Evolutionary conservation across 495 filamentous ascomycete genomes (phyloP), one percentile per base, ranked within the genome.

Genomic region (Penicillium dipodomyicola): DNA sequence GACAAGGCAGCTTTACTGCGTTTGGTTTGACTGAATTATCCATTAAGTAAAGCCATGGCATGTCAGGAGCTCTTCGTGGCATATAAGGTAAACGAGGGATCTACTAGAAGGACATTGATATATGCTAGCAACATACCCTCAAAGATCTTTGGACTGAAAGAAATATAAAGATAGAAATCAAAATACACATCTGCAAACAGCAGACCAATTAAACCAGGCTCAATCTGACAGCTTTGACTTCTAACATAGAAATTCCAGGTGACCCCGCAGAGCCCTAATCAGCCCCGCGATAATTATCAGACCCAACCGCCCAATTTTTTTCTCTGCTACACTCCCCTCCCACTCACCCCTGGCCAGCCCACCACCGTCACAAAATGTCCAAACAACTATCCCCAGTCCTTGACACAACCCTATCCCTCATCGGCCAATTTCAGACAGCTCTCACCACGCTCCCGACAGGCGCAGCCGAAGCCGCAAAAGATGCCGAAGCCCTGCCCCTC

Each of bases 401-500:
- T 10, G 52, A 51, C 42, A 73, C 76, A 5, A 68, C 70, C 14
- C 50, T 72, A 32, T 42, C 68, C 43, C 69, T 74, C 58, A 32
- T 72, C 44, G 53, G 65, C 4, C 73, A 74, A 65, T 74, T 77
- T 71, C 71, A 75, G 60, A 50, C 53, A 22, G 59, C 75, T n/a
- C 64, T 77, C 43, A 46, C 69, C 17, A 41, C 68, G 12, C 57
- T 67, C 23, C 29, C 64, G 49, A 52, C 63, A 57, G 35, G 44
- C 42, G 49, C 52, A 55, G 27, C 49, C 43, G 53, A 48, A 33
- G 33, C 64, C 61, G 46, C 54, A 14, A 77, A 77, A 40, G 77
- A 84, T 56, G 77, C 50, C 32, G 51, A 68, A 17, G 56, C 82
- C 32, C 77, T 90, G 63, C 58, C 77, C 68, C 76, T 92, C 52